These are phyloP conservation scores for Alternaria solani DNA, from an alignment of 2,329 filamentous ascomycete genomes.

Conservation along the genomic window DNA sequence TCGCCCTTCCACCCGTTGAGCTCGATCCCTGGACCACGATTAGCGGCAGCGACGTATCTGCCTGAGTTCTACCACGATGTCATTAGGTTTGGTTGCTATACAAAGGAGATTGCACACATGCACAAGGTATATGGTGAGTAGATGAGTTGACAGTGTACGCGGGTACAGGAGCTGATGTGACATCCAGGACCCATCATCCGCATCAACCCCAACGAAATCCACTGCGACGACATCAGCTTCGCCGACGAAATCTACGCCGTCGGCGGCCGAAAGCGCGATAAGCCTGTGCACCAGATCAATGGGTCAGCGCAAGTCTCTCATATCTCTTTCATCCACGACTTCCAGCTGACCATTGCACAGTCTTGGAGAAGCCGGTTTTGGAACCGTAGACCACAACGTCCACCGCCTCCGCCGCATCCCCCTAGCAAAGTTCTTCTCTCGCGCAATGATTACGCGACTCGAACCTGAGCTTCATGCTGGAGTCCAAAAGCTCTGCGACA, in stretches of 20 bases:
- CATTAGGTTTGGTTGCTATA: conserved; percentile 40
- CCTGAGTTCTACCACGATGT: conserved; percentile 52
- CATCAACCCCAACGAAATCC: conserved; percentile 45
- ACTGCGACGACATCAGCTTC: conserved; percentile 42
- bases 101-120: conserved; percentile 46
- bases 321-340: background rate
- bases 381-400: conserved; percentile 38
- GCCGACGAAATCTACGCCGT: conserved; percentile 42
- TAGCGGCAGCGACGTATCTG: conserved; percentile 46
- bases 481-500: conserved; percentile 37
- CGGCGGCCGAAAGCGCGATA: conserved; percentile 34
- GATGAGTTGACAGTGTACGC: background rate
- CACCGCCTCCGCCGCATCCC: conserved; percentile 45
- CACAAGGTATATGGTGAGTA: conserved; percentile 48
- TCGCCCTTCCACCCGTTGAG: conserved; percentile 40
- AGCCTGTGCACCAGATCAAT: conserved; percentile 38
- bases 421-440: conserved; percentile 49
- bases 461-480: conserved; percentile 32
- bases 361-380: conserved; percentile 33
- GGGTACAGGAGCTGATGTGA: background rate
- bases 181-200: conserved; percentile 42
- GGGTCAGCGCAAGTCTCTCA: conserved; percentile 31
- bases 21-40: conserved; percentile 44
- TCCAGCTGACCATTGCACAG: conserved; percentile 4
- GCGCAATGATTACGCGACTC: conserved; percentile 33